Evolutionary conservation across 345 rosid species (phyloP).

Genomic region (Pistacia vera): DNA sequence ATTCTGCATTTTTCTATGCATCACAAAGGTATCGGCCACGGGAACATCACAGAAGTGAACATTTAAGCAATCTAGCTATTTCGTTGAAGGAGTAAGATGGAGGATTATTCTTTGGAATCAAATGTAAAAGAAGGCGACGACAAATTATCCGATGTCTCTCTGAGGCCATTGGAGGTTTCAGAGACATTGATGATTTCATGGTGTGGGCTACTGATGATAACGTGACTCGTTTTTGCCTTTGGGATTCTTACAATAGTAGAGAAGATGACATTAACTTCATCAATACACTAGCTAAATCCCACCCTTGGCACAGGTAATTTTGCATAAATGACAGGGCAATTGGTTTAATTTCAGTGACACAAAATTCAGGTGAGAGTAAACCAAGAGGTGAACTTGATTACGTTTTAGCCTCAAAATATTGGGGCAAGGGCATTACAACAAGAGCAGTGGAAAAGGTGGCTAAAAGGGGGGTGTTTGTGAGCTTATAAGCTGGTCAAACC

Average conservation of each 20-base stretch:
- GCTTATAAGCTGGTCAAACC: no score
- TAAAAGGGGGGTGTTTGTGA: no score
- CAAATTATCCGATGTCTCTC: no score
- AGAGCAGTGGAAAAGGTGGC: constrained; percentile 43
- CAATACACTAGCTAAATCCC: constrained; percentile 28
- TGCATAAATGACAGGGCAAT: constrained; percentile 52
- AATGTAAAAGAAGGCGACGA: no score
- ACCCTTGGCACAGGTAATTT: constrained; percentile 68
- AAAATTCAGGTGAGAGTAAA: constrained; percentile 33
- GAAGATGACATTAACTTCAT: constrained; percentile 48
- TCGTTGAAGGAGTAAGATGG: no score
- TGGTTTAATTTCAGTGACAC: constrained; percentile 54
- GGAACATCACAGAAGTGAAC: no score
- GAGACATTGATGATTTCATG: no score
- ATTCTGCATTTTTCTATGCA: no score
- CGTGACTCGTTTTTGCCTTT: constrained; percentile 53
- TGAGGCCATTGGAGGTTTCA: no score
- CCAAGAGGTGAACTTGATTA: constrained; percentile 61
- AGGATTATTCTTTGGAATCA: no score
- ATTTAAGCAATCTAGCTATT: no score
- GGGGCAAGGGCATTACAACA: constrained; percentile 63
- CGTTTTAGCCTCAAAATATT: constrained; percentile 40
- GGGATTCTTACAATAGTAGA: constrained; percentile 52
- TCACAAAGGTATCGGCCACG: no score
- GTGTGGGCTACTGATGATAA: constrained; percentile 43